Evolutionary conservation across 2,329 filamentous ascomycete genomes (phyloP).

Genomic region (Meredithiella fracta): DNA sequence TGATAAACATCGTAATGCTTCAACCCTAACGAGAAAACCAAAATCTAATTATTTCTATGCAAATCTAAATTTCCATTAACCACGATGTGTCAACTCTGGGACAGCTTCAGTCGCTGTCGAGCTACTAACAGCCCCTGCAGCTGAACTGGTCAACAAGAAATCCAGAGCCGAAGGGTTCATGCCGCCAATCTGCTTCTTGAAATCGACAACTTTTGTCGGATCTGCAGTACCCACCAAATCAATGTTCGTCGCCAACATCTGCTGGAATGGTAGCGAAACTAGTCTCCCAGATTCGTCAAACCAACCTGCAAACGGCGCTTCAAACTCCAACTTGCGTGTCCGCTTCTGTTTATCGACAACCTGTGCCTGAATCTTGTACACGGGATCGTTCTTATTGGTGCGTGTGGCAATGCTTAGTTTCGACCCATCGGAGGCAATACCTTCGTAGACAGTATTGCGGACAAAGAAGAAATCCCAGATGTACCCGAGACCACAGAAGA

Average conservation of each 20-base stretch:
- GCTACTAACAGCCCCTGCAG: not conserved
- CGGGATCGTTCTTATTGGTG: conserved; percentile 62
- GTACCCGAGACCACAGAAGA: conserved; percentile 62
- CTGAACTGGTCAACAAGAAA: conserved; percentile 24
- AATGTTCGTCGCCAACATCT: conserved; percentile 54
- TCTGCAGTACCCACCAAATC: conserved; percentile 50
- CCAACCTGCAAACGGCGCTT: conserved; percentile 55
- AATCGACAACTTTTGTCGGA: conserved; percentile 33
- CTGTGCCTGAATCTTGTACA: conserved; percentile 59
- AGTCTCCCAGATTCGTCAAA: conserved; percentile 61
- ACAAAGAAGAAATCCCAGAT: conserved; percentile 77
- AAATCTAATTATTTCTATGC: not conserved
- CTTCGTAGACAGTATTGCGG: conserved; percentile 66
- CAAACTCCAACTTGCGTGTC: conserved; percentile 34
- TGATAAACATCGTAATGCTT: too few species aligned
- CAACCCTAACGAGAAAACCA: not conserved
- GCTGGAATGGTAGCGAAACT: conserved; percentile 60
- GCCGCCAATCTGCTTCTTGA: conserved; percentile 23
- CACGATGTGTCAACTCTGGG: not conserved
- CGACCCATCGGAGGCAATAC: conserved; percentile 42
- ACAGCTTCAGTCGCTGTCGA: not conserved
- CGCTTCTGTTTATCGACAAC: conserved; percentile 28
- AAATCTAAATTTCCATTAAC: not conserved
- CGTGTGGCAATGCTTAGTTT: conserved; percentile 59
- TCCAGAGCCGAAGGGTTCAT: conserved; percentile 33